These are phyloP conservation scores for Aspergillus ellipticus DNA, from an alignment of 495 filamentous ascomycete species.

Conservation along the genomic window DNA sequence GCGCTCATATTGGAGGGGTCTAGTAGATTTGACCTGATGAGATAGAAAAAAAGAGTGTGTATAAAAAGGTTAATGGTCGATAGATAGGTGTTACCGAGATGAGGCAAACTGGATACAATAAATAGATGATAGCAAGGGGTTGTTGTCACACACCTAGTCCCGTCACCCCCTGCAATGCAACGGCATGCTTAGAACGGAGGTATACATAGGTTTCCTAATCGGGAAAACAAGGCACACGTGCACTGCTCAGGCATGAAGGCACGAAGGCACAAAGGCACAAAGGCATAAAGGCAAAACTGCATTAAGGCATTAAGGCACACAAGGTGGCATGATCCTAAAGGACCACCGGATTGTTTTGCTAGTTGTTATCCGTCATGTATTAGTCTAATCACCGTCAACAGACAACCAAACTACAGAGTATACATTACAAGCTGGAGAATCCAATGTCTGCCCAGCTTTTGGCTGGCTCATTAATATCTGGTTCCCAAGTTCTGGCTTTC, in stretches of 20 bases:
- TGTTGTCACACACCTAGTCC: neutral
- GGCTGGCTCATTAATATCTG: too few species aligned
- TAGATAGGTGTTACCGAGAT: neutral
- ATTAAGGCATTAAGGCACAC: conserved; percentile 8
- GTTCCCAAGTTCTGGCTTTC: neutral
- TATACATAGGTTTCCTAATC: neutral
- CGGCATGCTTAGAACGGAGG: neutral
- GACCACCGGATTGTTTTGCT: neutral
- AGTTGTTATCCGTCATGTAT: too few species aligned
- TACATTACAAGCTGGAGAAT: too few species aligned
- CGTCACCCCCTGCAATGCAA: neutral
- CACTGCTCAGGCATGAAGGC: neutral
- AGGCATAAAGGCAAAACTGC: too few species aligned
- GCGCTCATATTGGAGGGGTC: conserved; percentile 25
- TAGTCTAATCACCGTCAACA: too few species aligned
- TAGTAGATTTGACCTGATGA: neutral
- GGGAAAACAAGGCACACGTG: neutral
- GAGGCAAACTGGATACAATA: neutral
- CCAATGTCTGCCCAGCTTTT: too few species aligned
- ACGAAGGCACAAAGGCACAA: neutral
- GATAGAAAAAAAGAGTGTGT: neutral
- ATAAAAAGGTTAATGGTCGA: neutral
- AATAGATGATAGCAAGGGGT: neutral
- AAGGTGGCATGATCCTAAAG: conserved; percentile 13
- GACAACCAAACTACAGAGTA: neutral